Evolutionary conservation across 164 flowering plant genomes (phyloP).

Genomic region (Sextonia rubra): DNA sequence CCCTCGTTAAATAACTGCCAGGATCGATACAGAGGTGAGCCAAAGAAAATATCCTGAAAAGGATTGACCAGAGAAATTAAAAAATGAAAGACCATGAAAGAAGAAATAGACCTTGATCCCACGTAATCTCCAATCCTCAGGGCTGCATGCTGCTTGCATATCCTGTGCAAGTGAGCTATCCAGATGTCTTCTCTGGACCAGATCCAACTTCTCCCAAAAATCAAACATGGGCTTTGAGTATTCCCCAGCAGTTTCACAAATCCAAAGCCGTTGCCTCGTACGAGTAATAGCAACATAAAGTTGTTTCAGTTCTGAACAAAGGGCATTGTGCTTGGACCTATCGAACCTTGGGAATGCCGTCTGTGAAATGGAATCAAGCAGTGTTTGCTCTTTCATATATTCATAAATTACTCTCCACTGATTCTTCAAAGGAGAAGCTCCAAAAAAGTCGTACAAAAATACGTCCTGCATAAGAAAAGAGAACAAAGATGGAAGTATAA

Average conservation of each 20-base stretch:
- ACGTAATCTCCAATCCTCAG: constrained; percentile 61
- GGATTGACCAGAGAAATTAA: not conserved
- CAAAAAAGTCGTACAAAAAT: constrained; percentile 67
- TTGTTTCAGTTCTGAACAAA: constrained; percentile 82
- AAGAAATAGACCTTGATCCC: constrained; percentile 53
- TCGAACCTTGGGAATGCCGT: constrained; percentile 42
- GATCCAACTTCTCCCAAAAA: constrained; percentile 57
- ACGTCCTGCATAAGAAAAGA: constrained; percentile 54
- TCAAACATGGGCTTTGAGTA: constrained; percentile 60
- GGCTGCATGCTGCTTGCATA: constrained; percentile 60
- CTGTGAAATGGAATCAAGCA: constrained; percentile 28
- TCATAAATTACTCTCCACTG: constrained; percentile 77
- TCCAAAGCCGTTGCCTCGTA: constrained; percentile 78
- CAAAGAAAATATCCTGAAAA: not conserved
- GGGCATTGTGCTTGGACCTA: constrained; percentile 42
- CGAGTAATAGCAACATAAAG: constrained; percentile 87
- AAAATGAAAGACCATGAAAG: too few relatives aligned
- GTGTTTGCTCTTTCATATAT: constrained; percentile 45
- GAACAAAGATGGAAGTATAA: not conserved
- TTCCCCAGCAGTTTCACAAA: constrained; percentile 56
- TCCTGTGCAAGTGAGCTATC: constrained; percentile 58
- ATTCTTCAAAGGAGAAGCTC: constrained; percentile 55
- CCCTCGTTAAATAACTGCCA: constrained; percentile 52
- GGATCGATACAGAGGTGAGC: not conserved
- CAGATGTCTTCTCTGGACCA: constrained; percentile 46